phyloP scores from a whole-genome alignment of 2,329 filamentous ascomycete species.

The Drechslerella coelobrocha region DNA sequence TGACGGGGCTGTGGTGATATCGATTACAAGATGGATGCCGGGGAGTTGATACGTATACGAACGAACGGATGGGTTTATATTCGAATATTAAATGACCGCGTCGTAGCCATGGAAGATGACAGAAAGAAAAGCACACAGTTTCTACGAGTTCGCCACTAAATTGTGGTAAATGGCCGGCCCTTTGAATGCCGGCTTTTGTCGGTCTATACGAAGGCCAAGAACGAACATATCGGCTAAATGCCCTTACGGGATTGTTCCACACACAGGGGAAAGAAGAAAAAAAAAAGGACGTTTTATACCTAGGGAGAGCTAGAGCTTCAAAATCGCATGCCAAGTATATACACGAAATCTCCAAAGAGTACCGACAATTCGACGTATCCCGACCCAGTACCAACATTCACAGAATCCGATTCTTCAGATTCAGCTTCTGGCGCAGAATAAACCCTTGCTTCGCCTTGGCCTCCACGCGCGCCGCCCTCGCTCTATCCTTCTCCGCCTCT shows the following conservation, averaged over 20 bases:
- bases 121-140: neutral
- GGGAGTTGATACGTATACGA: neutral
- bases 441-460: constrained; percentile 28
- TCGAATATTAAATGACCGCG: no score
- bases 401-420: constrained; percentile 47
- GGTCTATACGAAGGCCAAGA: no score
- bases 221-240: no score
- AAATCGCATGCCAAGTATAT: neutral
- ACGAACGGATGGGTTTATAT: no score
- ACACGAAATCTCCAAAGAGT: neutral
- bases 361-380: no score
- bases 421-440: constrained; percentile 32
- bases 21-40: neutral
- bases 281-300: no score
- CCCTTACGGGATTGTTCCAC: no score
- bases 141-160: neutral
- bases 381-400: no score
- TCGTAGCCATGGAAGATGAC: neutral
- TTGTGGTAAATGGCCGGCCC: neutral
- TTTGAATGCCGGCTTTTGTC: neutral
- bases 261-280: no score
- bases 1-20: neutral
- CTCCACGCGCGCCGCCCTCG: neutral
- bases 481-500: neutral
- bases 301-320: no score